Percentiles rank a stretch among this genome's conserved stretches.
Evolutionary conservation across 192 early-diverging fungal species (phyloP).

Genomic region (Radiomyces spectabilis): DNA sequence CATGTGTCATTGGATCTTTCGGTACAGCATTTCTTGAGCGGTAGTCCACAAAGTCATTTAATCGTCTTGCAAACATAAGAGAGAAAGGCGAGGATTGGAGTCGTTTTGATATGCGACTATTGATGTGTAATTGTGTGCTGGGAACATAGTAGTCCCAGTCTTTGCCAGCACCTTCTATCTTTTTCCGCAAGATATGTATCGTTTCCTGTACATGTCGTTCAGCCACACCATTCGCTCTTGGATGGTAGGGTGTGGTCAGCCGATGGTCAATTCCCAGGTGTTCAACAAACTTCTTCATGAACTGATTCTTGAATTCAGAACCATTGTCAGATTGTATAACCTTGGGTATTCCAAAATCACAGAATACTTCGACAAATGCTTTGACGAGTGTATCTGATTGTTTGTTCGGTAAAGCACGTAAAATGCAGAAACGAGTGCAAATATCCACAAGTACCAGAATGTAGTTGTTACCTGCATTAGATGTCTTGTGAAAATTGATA

Average conservation of each 20-base stretch:
- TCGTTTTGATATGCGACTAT: slow-evolving; percentile 26
- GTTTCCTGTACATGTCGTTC: slow-evolving; percentile 28
- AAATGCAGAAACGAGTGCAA: slow-evolving; percentile 22
- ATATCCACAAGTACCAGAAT: slow-evolving; percentile 22
- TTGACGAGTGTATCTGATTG: not conserved
- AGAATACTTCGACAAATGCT: slow-evolving; percentile 7
- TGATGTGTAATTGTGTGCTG: slow-evolving; percentile 27
- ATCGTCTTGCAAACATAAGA: slow-evolving; percentile 17
- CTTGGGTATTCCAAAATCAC: slow-evolving; percentile 20
- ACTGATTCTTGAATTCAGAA: slow-evolving; percentile 33
- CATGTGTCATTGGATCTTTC: no score
- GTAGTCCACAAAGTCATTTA: slow-evolving; percentile 12
- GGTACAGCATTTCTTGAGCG: no score
- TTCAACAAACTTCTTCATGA: slow-evolving; percentile 12
- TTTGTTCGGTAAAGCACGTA: slow-evolving; percentile 6
- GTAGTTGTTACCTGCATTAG: not conserved
- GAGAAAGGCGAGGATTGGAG: slow-evolving; percentile 34
- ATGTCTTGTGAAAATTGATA: not conserved
- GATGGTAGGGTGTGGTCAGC: slow-evolving; percentile 32
- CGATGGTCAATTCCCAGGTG: slow-evolving; percentile 21
- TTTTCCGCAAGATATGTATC: slow-evolving; percentile 20
- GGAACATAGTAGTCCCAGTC: slow-evolving; percentile 29
- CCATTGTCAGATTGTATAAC: slow-evolving; percentile 33
- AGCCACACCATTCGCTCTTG: slow-evolving; percentile 35
- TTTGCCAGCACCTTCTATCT: slow-evolving; percentile 6